Evolutionary conservation across 352 stramenopile species (phyloP).

Genomic region (Globisporangium paddicum): DNA sequence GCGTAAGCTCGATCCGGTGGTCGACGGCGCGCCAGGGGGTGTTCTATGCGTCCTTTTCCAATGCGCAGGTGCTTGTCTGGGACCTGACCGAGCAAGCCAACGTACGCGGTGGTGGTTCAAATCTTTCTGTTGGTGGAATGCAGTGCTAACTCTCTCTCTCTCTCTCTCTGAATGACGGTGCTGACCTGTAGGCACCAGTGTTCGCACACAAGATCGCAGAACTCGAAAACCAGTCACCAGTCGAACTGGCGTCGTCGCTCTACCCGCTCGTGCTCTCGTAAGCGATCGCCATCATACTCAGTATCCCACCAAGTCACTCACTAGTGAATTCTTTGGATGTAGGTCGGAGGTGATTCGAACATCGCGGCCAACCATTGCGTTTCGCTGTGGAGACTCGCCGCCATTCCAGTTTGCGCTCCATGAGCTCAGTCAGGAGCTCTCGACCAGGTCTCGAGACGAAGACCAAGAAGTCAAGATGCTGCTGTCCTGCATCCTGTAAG

Average conservation of each 20-base stretch:
- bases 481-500: constrained; percentile 18
- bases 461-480: constrained; percentile 12
- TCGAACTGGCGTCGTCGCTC: constrained; percentile 27
- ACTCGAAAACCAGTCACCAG: constrained; percentile 10
- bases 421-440: constrained; percentile 21
- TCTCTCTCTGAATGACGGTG: too few relatives aligned
- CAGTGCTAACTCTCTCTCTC: not conserved
- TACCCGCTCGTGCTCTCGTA: constrained; percentile 44
- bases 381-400: constrained; percentile 12
- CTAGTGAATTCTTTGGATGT: not conserved
- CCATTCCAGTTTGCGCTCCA: constrained; percentile 26
- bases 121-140: not conserved
- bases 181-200: constrained; percentile 18
- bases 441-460: constrained; percentile 11
- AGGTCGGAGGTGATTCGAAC: constrained; percentile 50
- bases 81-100: constrained; percentile 43
- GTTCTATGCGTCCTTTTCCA: constrained; percentile 53
- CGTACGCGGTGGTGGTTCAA: constrained; percentile 14
- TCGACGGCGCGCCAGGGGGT: constrained; percentile 43
- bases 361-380: constrained; percentile 40
- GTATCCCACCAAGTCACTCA: not conserved
- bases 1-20: constrained; percentile 40
- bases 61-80: constrained; percentile 43
- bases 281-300: constrained; percentile 5
- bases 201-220: constrained; percentile 26